Base-by-base conservation (phyloP, 2,329 filamentous ascomycete genomes). In the Leptographium lundbergii region DNA sequence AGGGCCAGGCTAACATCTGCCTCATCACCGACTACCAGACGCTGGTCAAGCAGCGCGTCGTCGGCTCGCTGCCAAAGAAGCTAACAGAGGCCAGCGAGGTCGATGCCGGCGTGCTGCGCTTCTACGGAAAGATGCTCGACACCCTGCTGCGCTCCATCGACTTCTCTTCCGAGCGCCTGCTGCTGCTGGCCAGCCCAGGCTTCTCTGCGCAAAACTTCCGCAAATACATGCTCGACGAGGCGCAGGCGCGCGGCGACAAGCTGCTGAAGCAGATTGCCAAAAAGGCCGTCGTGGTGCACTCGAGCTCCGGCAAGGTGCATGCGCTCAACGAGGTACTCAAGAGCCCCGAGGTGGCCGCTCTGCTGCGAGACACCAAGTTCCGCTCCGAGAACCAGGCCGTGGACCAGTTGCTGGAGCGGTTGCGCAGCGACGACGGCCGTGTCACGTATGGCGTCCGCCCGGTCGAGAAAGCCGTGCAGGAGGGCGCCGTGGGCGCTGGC, bases 381-480 rank as follows among this genome's bases (percentile, higher is more conserved):
- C 86, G 89, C 3, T 83, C 85, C 61, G 91, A 96, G 72, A 90
- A 90, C 1, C 81, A 79, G 45, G 77, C 89, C 61, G 91, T 99
- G 84, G 91, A 97, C 66, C 82, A 85, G 52, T 91, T 97, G 69
- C 84, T 88, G 66, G 81, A 85, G 0, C 77, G 89, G 61, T 76
- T 99, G 61, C 85, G 91, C 57, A 82, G 83, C 61, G 91, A 97
- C 63, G 91, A 96, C 64, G 88, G 89, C 3, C 82, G 88, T 59
- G 92, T 91, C 2, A 96, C 91, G 80, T 99, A 99, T 71, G 94
- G 94, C 0, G 82, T 87, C 0, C 81, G 78, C 17, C 89, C 95
- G 57, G 91, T 96, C 2, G 85, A 89, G 68, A 82, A 81, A 61
- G 92, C 92, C 0, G 86, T 96, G 4, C 84, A 85, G 13, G 89